phyloP scores from a whole-genome alignment of 345 rosid genomes.

The Populus deltoides region DNA sequence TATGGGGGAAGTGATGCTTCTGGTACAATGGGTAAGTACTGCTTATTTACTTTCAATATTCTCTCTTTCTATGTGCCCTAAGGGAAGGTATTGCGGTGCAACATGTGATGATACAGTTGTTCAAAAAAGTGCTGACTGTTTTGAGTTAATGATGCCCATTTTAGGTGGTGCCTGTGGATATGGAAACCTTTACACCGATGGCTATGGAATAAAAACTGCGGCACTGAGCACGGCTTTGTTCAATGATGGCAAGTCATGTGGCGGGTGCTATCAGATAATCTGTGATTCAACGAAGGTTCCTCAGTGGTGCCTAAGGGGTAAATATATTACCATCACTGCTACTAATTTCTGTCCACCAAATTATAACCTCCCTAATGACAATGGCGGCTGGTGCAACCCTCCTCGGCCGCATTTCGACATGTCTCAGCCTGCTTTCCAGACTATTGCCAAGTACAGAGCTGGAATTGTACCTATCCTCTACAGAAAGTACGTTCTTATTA shows the following conservation, averaged over 20 bases:
- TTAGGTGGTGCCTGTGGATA: conserved; percentile 34
- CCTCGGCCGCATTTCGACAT: conserved; percentile 28
- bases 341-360: conserved; percentile 36
- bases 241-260: conserved; percentile 31
- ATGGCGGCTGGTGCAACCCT: conserved; percentile 38
- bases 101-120: no score
- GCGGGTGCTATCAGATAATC: conserved; percentile 25
- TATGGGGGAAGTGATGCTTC: conserved; percentile 29
- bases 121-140: background rate
- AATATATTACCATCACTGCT: conserved; percentile 20
- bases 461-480: conserved; percentile 27
- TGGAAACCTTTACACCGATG: conserved; percentile 28
- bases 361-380: conserved; percentile 22
- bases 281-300: conserved; percentile 18
- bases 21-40: conserved; percentile 29
- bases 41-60: background rate
- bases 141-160: background rate
- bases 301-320: conserved; percentile 26
- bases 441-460: conserved; percentile 24
- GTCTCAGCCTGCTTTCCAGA: conserved; percentile 27
- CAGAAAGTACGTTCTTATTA: conserved; percentile 7
- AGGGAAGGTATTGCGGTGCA: no score
- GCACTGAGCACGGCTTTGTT: conserved; percentile 31
- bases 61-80: background rate
- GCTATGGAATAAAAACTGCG: conserved; percentile 23